Conservation (phyloP, 208 protist genomes). For the Crithidia thermophila region DNA sequence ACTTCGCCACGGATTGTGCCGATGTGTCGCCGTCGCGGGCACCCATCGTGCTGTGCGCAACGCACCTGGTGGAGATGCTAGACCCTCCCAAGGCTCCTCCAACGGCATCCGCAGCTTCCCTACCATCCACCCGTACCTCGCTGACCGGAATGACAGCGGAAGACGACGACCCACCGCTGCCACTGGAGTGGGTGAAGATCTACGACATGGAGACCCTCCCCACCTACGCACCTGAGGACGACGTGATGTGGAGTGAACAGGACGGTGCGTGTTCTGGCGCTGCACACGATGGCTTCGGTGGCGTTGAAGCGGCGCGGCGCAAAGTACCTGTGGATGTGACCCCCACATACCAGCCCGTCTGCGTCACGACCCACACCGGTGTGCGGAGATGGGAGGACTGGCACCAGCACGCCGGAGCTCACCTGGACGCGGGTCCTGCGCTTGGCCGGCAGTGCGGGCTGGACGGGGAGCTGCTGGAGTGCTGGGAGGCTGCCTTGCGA, state of each 20-base stretch:
- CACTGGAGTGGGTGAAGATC: conserved; percentile 43
- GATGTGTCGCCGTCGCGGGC: conserved; percentile 1
- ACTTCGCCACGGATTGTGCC: conserved; percentile 46
- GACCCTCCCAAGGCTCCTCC: not conserved
- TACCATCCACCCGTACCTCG: not conserved
- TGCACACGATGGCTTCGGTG: too few species aligned
- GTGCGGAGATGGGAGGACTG: conserved; percentile 21
- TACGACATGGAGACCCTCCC: conserved; percentile 48
- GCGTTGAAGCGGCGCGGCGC: not conserved
- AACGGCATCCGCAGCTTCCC: not conserved
- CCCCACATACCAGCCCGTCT: conserved; percentile 42
- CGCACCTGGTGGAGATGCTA: conserved; percentile 74
- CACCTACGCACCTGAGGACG: conserved; percentile 24
- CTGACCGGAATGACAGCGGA: not conserved
- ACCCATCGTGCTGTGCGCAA: conserved; percentile 67
- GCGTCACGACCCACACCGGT: conserved; percentile 30
- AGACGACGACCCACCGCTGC: conserved; percentile 30
- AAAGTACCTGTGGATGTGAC: conserved; percentile 34
- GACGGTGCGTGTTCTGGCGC: too few species aligned
- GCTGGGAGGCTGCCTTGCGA: conserved; percentile 32
- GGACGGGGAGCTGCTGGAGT: conserved; percentile 28
- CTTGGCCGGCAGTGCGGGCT: conserved; percentile 41
- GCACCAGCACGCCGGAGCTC: conserved; percentile 5
- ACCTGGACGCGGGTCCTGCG: conserved; percentile 26
- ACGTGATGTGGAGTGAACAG: not conserved